Evolutionary conservation across 192 early-diverging fungal species (phyloP).

Genomic region (Backusella parvicylindrica): DNA sequence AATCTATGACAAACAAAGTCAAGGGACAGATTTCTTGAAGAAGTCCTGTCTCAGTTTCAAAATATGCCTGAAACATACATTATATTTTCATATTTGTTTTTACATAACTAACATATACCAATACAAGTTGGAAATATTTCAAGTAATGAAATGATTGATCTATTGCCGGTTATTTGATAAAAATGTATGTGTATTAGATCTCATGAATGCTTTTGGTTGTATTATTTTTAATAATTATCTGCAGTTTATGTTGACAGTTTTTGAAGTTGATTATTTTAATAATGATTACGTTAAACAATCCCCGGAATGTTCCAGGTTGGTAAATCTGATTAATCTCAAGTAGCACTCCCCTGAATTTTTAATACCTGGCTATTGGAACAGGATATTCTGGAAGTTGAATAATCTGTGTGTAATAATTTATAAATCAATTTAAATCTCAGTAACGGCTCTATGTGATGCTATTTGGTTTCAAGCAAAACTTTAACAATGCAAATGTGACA

Average conservation of each 20-base stretch:
- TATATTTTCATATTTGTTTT: background rate
- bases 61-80: background rate
- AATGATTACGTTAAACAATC: background rate
- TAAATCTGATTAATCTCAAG: background rate
- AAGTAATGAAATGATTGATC: background rate
- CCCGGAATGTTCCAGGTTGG: background rate
- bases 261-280: background rate
- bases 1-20: background rate
- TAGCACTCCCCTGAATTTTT: background rate
- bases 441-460: background rate
- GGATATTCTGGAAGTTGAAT: background rate
- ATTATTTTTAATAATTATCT: background rate
- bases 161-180: too few species aligned
- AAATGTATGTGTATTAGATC: too few species aligned
- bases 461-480: background rate
- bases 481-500: background rate
- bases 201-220: too few species aligned
- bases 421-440: background rate
- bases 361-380: background rate
- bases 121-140: background rate
- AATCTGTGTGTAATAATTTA: background rate
- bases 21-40: background rate
- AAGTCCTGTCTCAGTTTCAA: background rate
- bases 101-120: background rate
- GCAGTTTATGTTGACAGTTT: background rate